Evolutionary conservation across 1,139 yeast genomes (phyloP), one percentile per base, ranked within the genome.

Genomic region (Hemisphaericaspora xylofermentans): DNA sequence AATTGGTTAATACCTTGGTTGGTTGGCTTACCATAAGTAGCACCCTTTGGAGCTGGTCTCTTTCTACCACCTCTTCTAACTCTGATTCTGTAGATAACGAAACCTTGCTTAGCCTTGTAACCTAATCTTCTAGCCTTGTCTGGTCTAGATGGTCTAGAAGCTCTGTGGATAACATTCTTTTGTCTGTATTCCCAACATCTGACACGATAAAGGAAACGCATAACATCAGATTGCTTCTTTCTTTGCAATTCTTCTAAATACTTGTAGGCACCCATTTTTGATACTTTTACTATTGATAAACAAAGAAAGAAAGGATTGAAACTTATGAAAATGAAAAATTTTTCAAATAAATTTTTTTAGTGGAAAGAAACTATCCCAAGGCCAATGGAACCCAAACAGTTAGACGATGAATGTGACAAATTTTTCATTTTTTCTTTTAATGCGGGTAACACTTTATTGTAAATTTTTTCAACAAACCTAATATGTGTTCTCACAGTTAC

Each of bases 121-220:
- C 98, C 98, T 69, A 93, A 84, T 78, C 96, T 88, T 84, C 98
- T 93, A 65, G 98, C 98, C 93, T 93, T 93, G 80, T 93, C 98
- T 75, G 98, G 98, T 80, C 98, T 91, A 63, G 98, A 87, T 68
- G 98, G 98, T 76, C 93, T 89, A 48, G 95, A 65, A 60, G 97
- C 98, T 76, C 98, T 87, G 96, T 93, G 98, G 76, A 93, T 86
- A 63, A 89, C 98, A 68, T 81, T 85, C 82, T 86, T 85, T 81
- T 93, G 98, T 84, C 98, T 91, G 96, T 88, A 93, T 79, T 93
- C 98, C 98, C 98, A 93, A 81, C 96, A 94, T 87, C 98, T 88
- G 83, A 93, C 96, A 78, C 98, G 88, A 78, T 86, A 88, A 70
- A 93, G 81, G 89, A 91, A 93, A 80, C 98, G 88, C 81, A 88